Conservation (phyloP, 495 filamentous ascomycete genomes). For the Penicillium parvum region DNA sequence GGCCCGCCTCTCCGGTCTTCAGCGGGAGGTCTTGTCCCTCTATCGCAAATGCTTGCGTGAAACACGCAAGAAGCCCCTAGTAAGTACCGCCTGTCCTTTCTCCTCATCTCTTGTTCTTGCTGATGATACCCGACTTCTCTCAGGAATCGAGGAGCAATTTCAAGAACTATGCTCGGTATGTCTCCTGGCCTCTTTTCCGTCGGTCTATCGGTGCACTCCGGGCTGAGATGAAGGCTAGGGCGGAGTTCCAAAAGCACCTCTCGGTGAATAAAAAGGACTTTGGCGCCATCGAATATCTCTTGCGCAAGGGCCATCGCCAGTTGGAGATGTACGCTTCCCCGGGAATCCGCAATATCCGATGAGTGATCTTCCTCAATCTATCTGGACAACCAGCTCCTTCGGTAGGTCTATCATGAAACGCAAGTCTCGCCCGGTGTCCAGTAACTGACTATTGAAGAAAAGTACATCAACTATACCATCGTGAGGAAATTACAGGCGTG, state of each 20-base stretch:
- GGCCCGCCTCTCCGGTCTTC: slow-evolving; percentile 74
- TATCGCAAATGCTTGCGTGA: slow-evolving; percentile 83
- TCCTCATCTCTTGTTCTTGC: neutral
- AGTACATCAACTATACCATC: no score
- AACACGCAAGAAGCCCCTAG: slow-evolving; percentile 73
- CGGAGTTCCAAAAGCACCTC: slow-evolving; percentile 71
- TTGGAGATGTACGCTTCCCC: slow-evolving; percentile 79
- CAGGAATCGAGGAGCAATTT: slow-evolving; percentile 54
- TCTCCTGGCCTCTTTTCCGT: slow-evolving; percentile 10
- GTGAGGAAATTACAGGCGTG: no score
- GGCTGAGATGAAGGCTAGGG: slow-evolving; percentile 39
- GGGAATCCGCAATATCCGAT: slow-evolving; percentile 74
- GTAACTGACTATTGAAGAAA: no score
- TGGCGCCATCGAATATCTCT: slow-evolving; percentile 76
- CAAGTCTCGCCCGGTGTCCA: no score
- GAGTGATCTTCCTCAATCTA: slow-evolving; percentile 4
- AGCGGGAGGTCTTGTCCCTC: slow-evolving; percentile 79
- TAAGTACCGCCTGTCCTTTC: slow-evolving; percentile 33
- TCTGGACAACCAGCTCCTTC: neutral
- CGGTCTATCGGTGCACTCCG: slow-evolving; percentile 9
- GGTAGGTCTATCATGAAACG: neutral
- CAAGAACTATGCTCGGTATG: slow-evolving; percentile 51
- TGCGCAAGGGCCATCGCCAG: slow-evolving; percentile 80
- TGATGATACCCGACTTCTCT: slow-evolving; percentile 8
- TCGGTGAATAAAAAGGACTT: slow-evolving; percentile 84